phyloP scores from a whole-genome alignment of 129 eudicot species.

The Centaurea solstitialis region DNA sequence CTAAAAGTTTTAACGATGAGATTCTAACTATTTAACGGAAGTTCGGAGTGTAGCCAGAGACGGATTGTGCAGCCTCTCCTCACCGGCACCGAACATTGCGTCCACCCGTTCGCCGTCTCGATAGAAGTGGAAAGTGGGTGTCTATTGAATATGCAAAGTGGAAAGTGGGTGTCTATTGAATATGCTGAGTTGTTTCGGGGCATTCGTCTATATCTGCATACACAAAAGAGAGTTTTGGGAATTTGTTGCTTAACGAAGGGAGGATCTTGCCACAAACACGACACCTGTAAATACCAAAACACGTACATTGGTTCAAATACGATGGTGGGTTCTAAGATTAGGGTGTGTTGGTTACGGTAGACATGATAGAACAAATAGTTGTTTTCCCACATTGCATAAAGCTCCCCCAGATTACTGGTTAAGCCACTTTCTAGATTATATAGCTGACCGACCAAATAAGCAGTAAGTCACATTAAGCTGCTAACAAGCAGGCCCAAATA shows the following conservation, averaged over 20 bases:
- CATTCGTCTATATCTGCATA: conserved; percentile 93
- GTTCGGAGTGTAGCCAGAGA: conserved; percentile 82
- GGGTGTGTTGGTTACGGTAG: background rate
- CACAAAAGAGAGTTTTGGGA: conserved; percentile 68
- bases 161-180: conserved; percentile 85
- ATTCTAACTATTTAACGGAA: background rate
- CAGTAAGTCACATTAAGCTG: background rate
- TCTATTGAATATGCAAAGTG: too few species aligned
- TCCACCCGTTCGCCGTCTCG: conserved; percentile 95
- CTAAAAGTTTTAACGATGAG: conserved; percentile 1
- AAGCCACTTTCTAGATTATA: too few species aligned
- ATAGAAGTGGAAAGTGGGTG: conserved; percentile 91
- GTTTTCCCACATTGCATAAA: too few species aligned
- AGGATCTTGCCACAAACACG: conserved; percentile 78
- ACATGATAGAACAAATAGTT: too few species aligned
- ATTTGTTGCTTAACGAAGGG: conserved; percentile 75
- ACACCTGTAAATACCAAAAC: conserved; percentile 53
- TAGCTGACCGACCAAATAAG: background rate
- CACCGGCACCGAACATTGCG: conserved; percentile 91
- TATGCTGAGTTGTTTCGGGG: conserved; percentile 84
- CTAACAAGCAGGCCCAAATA: background rate
- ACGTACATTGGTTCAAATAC: background rate
- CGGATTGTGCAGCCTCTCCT: conserved; percentile 81
- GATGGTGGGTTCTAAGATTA: background rate
- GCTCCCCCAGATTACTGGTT: too few species aligned